phyloP scores from a whole-genome alignment of 164 flowering plant genomes.

The Piper betle region DNA sequence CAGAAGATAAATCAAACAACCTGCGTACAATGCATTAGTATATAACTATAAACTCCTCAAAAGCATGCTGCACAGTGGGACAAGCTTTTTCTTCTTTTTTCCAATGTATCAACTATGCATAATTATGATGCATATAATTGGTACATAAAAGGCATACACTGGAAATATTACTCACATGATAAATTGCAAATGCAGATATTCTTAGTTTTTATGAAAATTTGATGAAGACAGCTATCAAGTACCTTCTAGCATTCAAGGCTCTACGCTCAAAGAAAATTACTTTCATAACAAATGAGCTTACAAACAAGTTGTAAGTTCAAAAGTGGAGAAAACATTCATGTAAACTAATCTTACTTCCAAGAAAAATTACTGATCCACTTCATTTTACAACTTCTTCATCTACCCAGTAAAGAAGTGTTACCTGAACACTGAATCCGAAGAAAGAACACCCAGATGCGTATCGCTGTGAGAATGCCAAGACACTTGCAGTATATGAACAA shows the following conservation, averaged over 20 bases:
- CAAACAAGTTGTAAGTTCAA: too few relatives aligned
- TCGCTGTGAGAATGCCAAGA: constrained; percentile 82
- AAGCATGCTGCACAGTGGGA: not conserved
- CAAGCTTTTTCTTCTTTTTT: too few relatives aligned
- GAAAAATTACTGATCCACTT: not conserved
- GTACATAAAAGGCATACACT: too few relatives aligned
- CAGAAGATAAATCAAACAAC: constrained; percentile 61
- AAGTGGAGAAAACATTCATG: not conserved
- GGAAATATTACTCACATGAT: too few relatives aligned
- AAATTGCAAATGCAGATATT: too few relatives aligned
- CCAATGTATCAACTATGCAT: too few relatives aligned
- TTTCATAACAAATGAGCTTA: too few relatives aligned
- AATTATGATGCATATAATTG: too few relatives aligned
- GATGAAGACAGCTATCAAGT: too few relatives aligned
- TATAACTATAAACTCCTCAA: not conserved
- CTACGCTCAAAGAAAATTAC: too few relatives aligned
- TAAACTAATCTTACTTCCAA: not conserved
- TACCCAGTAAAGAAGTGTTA: constrained; percentile 8
- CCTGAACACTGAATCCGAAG: constrained; percentile 97
- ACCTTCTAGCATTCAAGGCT: too few relatives aligned
- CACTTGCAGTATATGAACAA: constrained; percentile 36
- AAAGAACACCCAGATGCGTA: constrained; percentile 72
- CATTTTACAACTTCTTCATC: not conserved
- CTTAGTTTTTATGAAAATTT: too few relatives aligned
- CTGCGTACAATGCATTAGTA: not conserved